Evolutionary conservation across 306 rosid genomes (phyloP), one percentile per base, ranked within the genome.

Genomic region (Luffa aegyptiaca): DNA sequence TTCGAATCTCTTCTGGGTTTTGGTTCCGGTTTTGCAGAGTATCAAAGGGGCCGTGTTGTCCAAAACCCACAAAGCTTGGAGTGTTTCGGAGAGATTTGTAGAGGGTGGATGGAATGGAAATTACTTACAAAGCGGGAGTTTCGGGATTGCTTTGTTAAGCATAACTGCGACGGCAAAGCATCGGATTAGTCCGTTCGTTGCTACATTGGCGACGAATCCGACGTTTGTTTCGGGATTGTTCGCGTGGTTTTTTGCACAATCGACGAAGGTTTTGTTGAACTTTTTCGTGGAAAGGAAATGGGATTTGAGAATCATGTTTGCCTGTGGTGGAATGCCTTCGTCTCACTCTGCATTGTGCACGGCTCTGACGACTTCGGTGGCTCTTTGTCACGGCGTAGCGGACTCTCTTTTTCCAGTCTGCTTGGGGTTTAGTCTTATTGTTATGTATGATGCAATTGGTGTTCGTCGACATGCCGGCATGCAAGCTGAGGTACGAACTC

Each of bases 261-360:
- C 90, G 16, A 78, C 71, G 12, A 94, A 92, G 80, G 85, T 94
- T 14, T 31, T 92, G 10, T 81, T 94, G 84, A 91, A 89, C 79
- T 92, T 92, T 88, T 87, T 87, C 46, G 83, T 90, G 46, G 97
- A 90, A 77, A 82, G 86, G 81, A 92, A 87, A 81, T 94, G 97
- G 98, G 58, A 88, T 75, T 87, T 80, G 78, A 84, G 84, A 35
- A 64, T 93, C 0, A 31, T 89, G 73, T 92, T 21, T 83, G 87
- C 91, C 3, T 90, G 91, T 3, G 98, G 97, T 0, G 98, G 98
- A 35, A 92, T 94, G 97, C 98, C 97, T n/a, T 94, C 97, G 31
- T 94, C 98, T 18, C 98, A 92, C 78, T 88, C 97, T 17, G 92
- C 98, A 0, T 82, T 94, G 76, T 94, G 98, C 77, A 90, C 89